These are phyloP conservation scores for Diplodia seriata DNA, from an alignment of 2,329 filamentous ascomycete species.

Conservation along the genomic window DNA sequence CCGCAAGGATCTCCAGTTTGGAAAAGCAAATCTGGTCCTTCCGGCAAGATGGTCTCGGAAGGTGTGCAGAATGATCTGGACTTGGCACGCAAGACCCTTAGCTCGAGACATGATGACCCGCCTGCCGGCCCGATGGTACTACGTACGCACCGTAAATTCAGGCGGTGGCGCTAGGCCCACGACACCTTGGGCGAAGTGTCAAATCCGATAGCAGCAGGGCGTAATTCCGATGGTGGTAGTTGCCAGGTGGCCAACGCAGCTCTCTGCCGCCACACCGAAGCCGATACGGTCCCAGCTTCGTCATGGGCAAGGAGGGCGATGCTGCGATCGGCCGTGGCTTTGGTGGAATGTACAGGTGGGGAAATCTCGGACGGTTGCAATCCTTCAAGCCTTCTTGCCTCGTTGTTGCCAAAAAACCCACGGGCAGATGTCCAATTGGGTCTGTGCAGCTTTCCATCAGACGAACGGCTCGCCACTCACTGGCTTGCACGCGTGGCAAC, in stretches of 20 bases:
- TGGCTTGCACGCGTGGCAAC: not conserved
- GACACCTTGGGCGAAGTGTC: not conserved
- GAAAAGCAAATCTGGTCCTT: no score
- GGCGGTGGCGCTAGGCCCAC: not conserved
- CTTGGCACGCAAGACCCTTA: no score
- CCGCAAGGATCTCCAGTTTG: no score
- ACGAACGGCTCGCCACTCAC: not conserved
- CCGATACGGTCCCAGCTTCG: not conserved
- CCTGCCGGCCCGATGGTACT: no score
- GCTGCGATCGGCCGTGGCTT: not conserved
- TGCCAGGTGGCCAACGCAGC: not conserved
- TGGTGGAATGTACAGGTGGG: not conserved
- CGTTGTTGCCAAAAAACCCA: not conserved
- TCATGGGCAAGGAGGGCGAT: not conserved
- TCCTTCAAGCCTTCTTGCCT: conserved; percentile 3
- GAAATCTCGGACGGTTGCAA: not conserved
- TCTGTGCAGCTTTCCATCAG: not conserved
- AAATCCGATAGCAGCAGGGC: not conserved
- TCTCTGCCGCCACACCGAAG: not conserved
- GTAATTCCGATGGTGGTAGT: not conserved
- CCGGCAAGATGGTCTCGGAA: no score
- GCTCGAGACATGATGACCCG: no score
- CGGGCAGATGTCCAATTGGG: conserved; percentile 1
- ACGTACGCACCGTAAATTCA: no score
- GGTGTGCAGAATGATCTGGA: no score